Evolutionary conservation across 345 rosid species (phyloP).

Genomic region (Arabidopsis thaliana): TAIR10.1 NC_003074.8:18167001-18167500

Average conservation of each 20-base stretch:
- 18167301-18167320: slow-evolving; percentile 83
- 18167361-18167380: slow-evolving; percentile 74
- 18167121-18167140: slow-evolving; percentile 63
- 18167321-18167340: slow-evolving; percentile 84
- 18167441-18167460: slow-evolving; percentile 41
- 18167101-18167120: slow-evolving; percentile 80
- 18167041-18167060: slow-evolving; percentile 76
- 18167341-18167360: slow-evolving; percentile 85
- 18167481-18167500: background rate
- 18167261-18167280: background rate
- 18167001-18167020: slow-evolving; percentile 81
- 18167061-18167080: slow-evolving; percentile 81
- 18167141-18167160: slow-evolving; percentile 80
- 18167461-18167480: background rate
- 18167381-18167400: slow-evolving; percentile 72
- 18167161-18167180: slow-evolving; percentile 79
- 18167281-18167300: slow-evolving; percentile 60
- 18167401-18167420: slow-evolving; percentile 74
- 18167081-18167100: slow-evolving; percentile 70
- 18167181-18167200: slow-evolving; percentile 84
- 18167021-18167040: slow-evolving; percentile 62
- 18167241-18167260: background rate
- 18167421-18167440: slow-evolving; percentile 81
- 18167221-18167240: background rate
- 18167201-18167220: background rate